These are phyloP conservation scores for Salix udensis DNA, from an alignment of 345 rosid genomes.

Conservation along the genomic window DNA sequence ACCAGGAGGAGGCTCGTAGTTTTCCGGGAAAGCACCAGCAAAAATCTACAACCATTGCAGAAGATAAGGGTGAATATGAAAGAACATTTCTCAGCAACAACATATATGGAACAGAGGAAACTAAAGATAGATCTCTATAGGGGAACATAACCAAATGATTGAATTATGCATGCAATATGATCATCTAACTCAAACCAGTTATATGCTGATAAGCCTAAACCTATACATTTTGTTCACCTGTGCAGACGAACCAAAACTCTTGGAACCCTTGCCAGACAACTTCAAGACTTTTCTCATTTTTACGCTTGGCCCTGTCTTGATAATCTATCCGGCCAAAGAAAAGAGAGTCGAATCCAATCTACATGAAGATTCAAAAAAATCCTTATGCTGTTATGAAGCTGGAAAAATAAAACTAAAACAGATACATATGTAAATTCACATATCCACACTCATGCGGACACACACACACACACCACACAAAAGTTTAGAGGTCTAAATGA, in stretches of 20 bases:
- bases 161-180: not conserved
- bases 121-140: not conserved
- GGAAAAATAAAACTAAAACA: constrained; percentile 1
- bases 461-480: too few species aligned
- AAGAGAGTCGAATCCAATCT: constrained; percentile 92
- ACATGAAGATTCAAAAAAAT: constrained; percentile 19
- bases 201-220: not conserved
- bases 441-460: too few species aligned
- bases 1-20: constrained; percentile 92
- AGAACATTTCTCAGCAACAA: not conserved
- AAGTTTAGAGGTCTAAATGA: not conserved
- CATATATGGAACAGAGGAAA: not conserved
- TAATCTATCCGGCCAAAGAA: constrained; percentile 94
- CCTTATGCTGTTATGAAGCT: constrained; percentile 1
- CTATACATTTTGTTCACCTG: constrained; percentile 42
- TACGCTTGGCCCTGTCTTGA: constrained; percentile 86
- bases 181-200: not conserved
- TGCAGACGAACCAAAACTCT: constrained; percentile 81
- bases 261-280: constrained; percentile 92
- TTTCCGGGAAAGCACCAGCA: constrained; percentile 88
- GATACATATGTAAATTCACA: too few species aligned
- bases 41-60: constrained; percentile 53
- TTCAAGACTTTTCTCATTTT: constrained; percentile 82
- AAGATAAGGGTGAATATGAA: constrained; percentile 15
- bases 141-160: not conserved